Evolutionary conservation across 352 stramenopile species (phyloP).

Genomic region (Pythium rishiriense): DNA sequence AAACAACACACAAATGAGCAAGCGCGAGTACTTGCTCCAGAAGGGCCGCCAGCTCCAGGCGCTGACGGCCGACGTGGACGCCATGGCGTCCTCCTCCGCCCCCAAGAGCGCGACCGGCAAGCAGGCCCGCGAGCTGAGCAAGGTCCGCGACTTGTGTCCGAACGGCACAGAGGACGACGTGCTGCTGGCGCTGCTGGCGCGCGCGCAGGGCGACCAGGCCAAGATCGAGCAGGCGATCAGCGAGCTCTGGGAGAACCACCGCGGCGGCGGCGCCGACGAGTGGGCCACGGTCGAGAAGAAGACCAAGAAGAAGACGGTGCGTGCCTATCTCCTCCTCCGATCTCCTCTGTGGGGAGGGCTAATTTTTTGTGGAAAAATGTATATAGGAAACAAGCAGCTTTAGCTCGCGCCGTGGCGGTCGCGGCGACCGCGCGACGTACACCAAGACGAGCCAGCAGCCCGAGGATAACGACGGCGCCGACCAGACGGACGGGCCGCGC

Average conservation of each 20-base stretch:
- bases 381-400: constrained; percentile 9
- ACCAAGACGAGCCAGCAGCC: constrained; percentile 1
- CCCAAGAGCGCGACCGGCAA: constrained; percentile 33
- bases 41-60: constrained; percentile 83
- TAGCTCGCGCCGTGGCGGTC: constrained; percentile 7
- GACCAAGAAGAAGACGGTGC: constrained; percentile 57
- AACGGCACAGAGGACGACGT: constrained; percentile 75
- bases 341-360: background rate
- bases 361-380: background rate
- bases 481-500: background rate
- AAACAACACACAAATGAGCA: constrained; percentile 69
- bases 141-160: constrained; percentile 80
- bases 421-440: constrained; percentile 7
- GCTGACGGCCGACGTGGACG: constrained; percentile 48
- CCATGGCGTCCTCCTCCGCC: constrained; percentile 28
- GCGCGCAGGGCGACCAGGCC: constrained; percentile 73
- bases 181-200: constrained; percentile 66
- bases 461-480: constrained; percentile 11
- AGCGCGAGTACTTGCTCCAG: constrained; percentile 82
- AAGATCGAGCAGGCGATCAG: constrained; percentile 76
- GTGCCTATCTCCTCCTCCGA: background rate
- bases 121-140: constrained; percentile 64
- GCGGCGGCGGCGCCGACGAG: constrained; percentile 54
- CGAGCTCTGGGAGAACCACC: constrained; percentile 85
- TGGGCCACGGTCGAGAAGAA: constrained; percentile 86